Percentiles rank a stretch among this genome's conserved stretches.
phyloP scores from a whole-genome alignment of 2,329 filamentous ascomycete genomes.

The Pseudocercospora vitis region DNA sequence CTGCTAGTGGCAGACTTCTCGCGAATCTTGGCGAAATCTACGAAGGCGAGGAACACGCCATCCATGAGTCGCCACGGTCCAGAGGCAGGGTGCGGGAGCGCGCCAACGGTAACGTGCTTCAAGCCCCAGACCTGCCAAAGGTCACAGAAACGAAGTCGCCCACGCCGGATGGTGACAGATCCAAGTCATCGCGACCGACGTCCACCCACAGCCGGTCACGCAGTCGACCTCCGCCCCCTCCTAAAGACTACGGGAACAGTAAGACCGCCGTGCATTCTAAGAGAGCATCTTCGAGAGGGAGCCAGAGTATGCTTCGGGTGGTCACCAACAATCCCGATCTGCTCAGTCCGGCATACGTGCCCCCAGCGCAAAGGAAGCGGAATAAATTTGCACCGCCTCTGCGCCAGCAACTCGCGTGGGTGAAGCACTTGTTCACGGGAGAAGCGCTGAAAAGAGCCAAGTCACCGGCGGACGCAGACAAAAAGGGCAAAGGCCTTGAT shows the following conservation, averaged over 20 bases:
- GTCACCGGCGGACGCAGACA: conserved; percentile 47
- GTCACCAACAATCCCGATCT: conserved; percentile 70
- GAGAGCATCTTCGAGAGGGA: conserved; percentile 34
- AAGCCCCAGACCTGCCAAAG: conserved; percentile 72
- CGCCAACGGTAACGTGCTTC: conserved; percentile 34
- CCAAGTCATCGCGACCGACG: conserved; percentile 55
- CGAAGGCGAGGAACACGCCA: conserved; percentile 61
- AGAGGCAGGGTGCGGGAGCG: conserved; percentile 77
- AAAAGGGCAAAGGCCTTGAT: conserved; percentile 21
- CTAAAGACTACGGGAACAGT: conserved; percentile 64
- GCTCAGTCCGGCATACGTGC: conserved; percentile 52
- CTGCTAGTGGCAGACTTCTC: conserved; percentile 81
- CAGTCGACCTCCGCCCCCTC: conserved; percentile 75
- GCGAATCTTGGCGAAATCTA: conserved; percentile 77
- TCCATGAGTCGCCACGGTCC: conserved; percentile 61
- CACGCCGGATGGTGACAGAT: conserved; percentile 41
- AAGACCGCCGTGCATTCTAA: conserved; percentile 59
- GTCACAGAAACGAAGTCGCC: conserved; percentile 64
- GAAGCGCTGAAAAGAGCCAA: conserved; percentile 60
- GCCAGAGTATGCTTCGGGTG: conserved; percentile 82
- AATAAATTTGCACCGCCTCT: conserved; percentile 62
- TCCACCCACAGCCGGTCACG: conserved; percentile 66
- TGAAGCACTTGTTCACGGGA: conserved; percentile 73
- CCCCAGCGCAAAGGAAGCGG: conserved; percentile 47
- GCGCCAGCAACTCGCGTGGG: conserved; percentile 64